Evolutionary conservation across 2,329 filamentous ascomycete genomes (phyloP), one percentile per base, ranked within the genome.

Genomic region (Fusarium zealandicum): DNA sequence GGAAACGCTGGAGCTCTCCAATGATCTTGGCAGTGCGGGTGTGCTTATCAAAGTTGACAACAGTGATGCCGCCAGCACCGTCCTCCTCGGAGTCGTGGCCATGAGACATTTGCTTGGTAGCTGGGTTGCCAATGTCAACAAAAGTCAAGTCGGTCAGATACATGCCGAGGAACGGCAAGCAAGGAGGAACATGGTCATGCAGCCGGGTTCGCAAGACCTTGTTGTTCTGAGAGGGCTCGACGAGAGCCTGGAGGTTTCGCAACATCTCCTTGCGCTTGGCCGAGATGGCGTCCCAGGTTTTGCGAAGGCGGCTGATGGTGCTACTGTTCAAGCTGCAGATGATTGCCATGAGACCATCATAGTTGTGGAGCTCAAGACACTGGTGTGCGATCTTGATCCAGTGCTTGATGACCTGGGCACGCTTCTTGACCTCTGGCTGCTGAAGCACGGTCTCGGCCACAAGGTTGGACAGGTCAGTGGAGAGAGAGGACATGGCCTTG

Each of bases 1-100:
- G 95, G 78, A 98, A 98, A 14, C 93, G 88, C 73, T 99, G 95
- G 7, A 99, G 83, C 67, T 98, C 93, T 59, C 91, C 90, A 67
- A 99, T 96, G 70, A 98, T 96, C 75, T 93, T 95, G 38, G 93
- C 93, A 3, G 93, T 98, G 65, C 92, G 91, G 67, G 87, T 90
- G 72, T 98, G 92, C 77, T 98, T 98, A 80, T 98, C 93, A 68
- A 97, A 98, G 76, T 99, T 99, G 80, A 99, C 92, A 27, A 98
- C 90, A 0, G 87, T 86, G 67, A 91, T 82, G 20, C 86, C 83
- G 13, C 84, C 82, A 12, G 87, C 82, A 28, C 85, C 82, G 25
- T 86, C 82, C n/a, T 90, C 84, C 12, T 80, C 78, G 6, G 80
- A 78, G 70, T 81, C 73, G 17, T 65, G 64, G 18, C 74, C 75